phyloP scores from a whole-genome alignment of 148 eudicot species.

The Talinum fruticosum region DNA sequence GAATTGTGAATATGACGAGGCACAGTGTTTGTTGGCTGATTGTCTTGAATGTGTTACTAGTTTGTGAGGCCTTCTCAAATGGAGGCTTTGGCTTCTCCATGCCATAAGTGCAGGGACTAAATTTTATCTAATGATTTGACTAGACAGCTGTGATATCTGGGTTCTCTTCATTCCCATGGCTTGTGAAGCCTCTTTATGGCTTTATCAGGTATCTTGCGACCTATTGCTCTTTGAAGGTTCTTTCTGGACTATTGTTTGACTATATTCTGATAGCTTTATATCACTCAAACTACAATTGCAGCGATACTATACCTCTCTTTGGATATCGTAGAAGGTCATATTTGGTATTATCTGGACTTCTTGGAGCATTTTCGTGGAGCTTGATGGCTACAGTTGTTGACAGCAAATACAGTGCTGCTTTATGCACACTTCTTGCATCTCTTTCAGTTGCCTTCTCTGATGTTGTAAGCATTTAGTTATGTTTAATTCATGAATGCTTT shows the following conservation, averaged over 20 bases:
- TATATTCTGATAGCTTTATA: neutral
- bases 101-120: conserved; percentile 28
- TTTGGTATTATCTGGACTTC: conserved; percentile 83
- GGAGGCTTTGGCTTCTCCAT: neutral
- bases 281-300: conserved; percentile 27
- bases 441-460: conserved; percentile 99
- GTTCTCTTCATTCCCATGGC: conserved; percentile 94
- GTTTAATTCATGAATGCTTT: neutral
- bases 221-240: neutral
- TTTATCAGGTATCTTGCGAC: conserved; percentile 71
- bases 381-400: conserved; percentile 92
- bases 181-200: conserved; percentile 93
- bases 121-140: conserved; percentile 40
- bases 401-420: conserved; percentile 79
- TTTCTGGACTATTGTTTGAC: neutral
- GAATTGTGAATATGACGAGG: neutral
- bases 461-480: conserved; percentile 65
- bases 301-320: conserved; percentile 93
- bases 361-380: conserved; percentile 95
- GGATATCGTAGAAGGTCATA: conserved; percentile 97
- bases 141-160: conserved; percentile 98
- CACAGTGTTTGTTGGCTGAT: neutral
- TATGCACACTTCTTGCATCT: conserved; percentile 89
- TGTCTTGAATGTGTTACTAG: neutral
- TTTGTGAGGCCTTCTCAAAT: neutral